Conservation (phyloP, 371 early-diverging fungal genomes). For the Apophysomyces trapeziformis region DNA sequence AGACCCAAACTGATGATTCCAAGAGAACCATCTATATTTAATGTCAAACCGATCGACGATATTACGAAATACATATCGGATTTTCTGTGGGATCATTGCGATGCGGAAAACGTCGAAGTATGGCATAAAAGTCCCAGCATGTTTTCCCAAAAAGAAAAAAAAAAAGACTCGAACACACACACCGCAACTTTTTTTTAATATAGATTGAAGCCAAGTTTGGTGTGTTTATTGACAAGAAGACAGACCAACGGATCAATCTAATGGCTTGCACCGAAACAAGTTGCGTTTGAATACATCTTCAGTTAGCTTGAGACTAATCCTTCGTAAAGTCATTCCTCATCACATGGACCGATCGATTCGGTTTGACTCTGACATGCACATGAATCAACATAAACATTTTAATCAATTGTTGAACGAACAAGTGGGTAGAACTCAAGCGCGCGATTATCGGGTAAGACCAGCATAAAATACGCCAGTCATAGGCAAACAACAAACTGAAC, state of each 20-base stretch:
- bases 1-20: neutral
- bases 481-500: too few species aligned
- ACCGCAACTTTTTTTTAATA: neutral
- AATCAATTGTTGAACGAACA: conserved; percentile 68
- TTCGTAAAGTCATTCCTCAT: conserved; percentile 19
- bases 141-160: neutral
- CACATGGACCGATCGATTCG: conserved; percentile 34
- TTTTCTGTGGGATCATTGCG: conserved; percentile 59
- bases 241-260: conserved; percentile 60
- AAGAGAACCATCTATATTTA: conserved; percentile 44
- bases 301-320: neutral
- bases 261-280: conserved; percentile 71
- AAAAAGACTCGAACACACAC: neutral
- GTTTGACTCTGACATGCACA: conserved; percentile 75
- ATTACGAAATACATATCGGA: conserved; percentile 64
- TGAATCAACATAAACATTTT: conserved; percentile 69
- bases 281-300: conserved; percentile 21
- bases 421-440: conserved; percentile 52
- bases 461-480: neutral
- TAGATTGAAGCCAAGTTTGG: conserved; percentile 89
- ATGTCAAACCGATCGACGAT: conserved; percentile 57
- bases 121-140: neutral
- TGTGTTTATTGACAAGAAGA: conserved; percentile 65
- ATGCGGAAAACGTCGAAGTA: conserved; percentile 66
- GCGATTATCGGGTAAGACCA: conserved; percentile 41